A percentile compares a stretch with the other conserved stretches of the same genome.
phyloP scores from a whole-genome alignment of 108 stramenopile genomes.

The Epipyxis sp. region DNA sequence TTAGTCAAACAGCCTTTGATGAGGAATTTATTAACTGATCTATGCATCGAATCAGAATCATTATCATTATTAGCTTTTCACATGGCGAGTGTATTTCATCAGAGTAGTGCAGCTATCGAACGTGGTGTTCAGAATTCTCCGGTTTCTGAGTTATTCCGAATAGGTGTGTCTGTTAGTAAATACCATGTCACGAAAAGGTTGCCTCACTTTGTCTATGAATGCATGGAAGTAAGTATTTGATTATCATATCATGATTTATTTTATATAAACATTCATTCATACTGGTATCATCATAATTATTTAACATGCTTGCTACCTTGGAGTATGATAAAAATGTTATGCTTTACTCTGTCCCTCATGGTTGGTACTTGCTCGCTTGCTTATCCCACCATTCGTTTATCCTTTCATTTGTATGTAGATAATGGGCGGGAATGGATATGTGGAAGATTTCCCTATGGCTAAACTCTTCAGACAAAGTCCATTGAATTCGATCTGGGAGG shows the following conservation, averaged over 20 bases:
- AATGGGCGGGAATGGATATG: slow-evolving; percentile 44
- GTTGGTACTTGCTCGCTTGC: no score
- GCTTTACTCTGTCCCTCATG: no score
- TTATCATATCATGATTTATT: background rate
- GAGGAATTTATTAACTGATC: slow-evolving; percentile 32
- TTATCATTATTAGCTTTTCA: background rate
- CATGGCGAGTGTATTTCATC: background rate
- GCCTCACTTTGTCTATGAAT: slow-evolving; percentile 38
- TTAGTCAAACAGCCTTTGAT: slow-evolving; percentile 32
- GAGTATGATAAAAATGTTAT: background rate
- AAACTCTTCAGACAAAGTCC: slow-evolving; percentile 35
- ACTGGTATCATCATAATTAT: background rate
- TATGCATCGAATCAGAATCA: slow-evolving; percentile 36
- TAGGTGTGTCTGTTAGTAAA: slow-evolving; percentile 33
- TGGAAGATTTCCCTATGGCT: slow-evolving; percentile 28
- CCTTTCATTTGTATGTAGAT: background rate
- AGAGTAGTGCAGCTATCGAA: background rate
- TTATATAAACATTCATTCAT: background rate
- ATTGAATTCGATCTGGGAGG: slow-evolving; percentile 48
- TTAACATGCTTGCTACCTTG: no score
- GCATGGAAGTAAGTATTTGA: slow-evolving; percentile 38
- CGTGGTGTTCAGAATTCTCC: background rate
- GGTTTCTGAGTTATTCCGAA: background rate
- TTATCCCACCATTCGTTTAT: background rate
- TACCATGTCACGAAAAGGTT: slow-evolving; percentile 32